Evolutionary conservation across 768 basidiomycete genomes (phyloP).

Genomic region (Pisolithus albus): DNA sequence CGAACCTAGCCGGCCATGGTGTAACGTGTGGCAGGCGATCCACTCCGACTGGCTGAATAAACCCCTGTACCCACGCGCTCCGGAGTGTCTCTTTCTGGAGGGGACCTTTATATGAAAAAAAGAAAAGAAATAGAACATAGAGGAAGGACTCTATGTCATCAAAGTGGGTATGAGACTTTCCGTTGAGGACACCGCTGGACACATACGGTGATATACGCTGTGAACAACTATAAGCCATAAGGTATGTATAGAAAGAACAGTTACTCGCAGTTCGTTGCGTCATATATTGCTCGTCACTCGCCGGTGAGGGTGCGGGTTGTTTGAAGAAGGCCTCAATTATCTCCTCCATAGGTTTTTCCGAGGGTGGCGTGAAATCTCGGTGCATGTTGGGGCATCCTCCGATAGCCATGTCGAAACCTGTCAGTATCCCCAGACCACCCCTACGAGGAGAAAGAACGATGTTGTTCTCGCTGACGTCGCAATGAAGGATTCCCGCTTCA

Average conservation of each 20-base stretch:
- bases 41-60: background rate
- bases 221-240: background rate
- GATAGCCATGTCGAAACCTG: slow-evolving; percentile 3
- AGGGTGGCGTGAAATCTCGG: background rate
- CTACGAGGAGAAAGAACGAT: slow-evolving; percentile 20
- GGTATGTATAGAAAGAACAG: background rate
- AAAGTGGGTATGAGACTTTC: slow-evolving; percentile 1
- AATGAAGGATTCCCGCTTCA: slow-evolving; percentile 20
- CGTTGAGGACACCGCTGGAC: slow-evolving; percentile 5
- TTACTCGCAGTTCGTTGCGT: slow-evolving; percentile 1
- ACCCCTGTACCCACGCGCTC: background rate
- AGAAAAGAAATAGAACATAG: slow-evolving; percentile 11
- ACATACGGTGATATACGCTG: slow-evolving; percentile 10
- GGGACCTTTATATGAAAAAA: slow-evolving; percentile 6
- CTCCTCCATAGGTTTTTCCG: too few relatives aligned
- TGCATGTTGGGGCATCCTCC: background rate
- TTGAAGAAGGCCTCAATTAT: too few relatives aligned
- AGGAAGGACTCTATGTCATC: slow-evolving; percentile 15
- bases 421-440: slow-evolving; percentile 17
- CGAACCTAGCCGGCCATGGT: background rate
- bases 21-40: slow-evolving; percentile 1
- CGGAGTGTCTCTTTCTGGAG: background rate
- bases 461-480: slow-evolving; percentile 31
- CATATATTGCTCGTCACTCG: background rate
- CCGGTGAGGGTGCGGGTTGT: background rate